Evolutionary conservation across 192 early-diverging fungal genomes (phyloP).

Genomic region (Coemansia sp.): DNA sequence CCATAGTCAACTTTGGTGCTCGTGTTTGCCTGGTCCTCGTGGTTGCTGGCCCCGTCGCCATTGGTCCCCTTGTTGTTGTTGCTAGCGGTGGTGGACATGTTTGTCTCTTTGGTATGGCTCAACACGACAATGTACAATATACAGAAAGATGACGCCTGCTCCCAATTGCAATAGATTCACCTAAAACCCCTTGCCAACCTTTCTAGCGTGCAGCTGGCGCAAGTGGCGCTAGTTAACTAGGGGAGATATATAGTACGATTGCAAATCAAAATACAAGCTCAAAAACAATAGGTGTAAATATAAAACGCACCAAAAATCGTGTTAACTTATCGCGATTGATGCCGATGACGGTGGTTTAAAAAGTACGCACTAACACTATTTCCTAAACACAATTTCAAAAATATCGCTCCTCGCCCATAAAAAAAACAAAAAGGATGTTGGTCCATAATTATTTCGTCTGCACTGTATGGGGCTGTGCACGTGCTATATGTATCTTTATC

Average conservation of each 20-base stretch:
- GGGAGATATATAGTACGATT: background rate
- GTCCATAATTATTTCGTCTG: background rate
- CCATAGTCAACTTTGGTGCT: slow-evolving; percentile 17
- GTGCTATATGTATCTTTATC: background rate
- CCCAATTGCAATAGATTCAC: background rate
- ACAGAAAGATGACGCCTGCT: background rate
- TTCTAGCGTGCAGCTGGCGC: too few relatives aligned
- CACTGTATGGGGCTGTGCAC: background rate
- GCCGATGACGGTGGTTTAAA: background rate
- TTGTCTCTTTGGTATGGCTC: background rate
- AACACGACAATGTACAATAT: background rate
- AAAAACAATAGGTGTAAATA: background rate
- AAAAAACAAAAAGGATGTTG: background rate
- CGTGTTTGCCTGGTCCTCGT: slow-evolving; percentile 18
- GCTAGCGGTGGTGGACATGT: slow-evolving; percentile 2
- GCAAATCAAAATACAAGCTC: background rate
- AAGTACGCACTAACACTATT: background rate
- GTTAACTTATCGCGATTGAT: background rate
- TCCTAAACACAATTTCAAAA: background rate
- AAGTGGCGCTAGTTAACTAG: too few relatives aligned
- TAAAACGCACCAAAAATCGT: background rate
- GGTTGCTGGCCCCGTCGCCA: slow-evolving; percentile 4
- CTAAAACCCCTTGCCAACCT: too few relatives aligned
- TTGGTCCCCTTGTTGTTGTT: background rate
- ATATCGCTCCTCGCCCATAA: background rate